phyloP scores from a whole-genome alignment of 345 rosid species.

The Syzygium jambos region DNA sequence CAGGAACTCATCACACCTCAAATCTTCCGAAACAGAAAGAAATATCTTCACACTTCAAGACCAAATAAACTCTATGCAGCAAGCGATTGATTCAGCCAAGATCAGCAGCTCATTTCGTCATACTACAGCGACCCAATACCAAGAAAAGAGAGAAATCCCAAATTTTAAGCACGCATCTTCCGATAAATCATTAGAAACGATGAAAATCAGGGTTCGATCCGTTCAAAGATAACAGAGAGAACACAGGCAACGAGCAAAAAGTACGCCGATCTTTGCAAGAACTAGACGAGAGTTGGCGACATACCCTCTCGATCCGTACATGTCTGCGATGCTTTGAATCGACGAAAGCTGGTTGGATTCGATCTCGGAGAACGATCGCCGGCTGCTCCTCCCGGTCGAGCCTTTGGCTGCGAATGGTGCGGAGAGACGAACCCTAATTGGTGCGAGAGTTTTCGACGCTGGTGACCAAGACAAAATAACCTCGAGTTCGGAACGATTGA shows the following conservation, averaged over 20 bases:
- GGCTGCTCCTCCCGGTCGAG: background rate
- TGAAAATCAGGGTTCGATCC: background rate
- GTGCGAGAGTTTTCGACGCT: background rate
- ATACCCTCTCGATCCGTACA: slow-evolving; percentile 56
- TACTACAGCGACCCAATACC: background rate
- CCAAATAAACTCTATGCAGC: background rate
- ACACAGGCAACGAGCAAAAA: background rate
- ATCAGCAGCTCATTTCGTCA: background rate
- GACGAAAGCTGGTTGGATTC: background rate
- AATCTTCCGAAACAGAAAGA: background rate
- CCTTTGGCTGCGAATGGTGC: background rate
- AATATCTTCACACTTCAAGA: background rate
- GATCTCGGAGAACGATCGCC: background rate
- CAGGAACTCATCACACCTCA: background rate
- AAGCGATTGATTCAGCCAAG: background rate
- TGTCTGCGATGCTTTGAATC: background rate
- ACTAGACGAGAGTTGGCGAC: background rate
- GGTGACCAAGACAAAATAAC: background rate
- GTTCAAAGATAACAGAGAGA: background rate
- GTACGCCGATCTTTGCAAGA: background rate
- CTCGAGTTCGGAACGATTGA: background rate
- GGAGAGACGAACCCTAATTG: background rate
- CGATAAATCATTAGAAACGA: background rate
- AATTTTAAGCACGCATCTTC: background rate
- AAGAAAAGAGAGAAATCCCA: background rate